Percentiles rank a stretch among this genome's conserved stretches.
These are phyloP conservation scores for Metschnikowia reukaufii DNA, from an alignment of 805 yeast species.

Conservation along the genomic window DNA sequence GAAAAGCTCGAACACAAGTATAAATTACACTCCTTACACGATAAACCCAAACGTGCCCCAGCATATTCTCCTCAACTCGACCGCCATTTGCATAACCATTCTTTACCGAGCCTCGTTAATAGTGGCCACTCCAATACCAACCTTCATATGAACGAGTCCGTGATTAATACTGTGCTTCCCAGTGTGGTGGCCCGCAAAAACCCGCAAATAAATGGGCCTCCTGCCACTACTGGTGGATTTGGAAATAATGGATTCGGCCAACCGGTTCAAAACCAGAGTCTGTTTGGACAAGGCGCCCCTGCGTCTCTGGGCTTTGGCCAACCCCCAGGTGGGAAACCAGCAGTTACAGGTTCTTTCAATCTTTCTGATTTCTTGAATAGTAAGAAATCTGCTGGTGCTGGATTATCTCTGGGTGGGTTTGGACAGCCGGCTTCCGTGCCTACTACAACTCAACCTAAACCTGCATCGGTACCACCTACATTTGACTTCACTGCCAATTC, in stretches of 20 bases:
- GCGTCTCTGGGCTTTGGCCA: neutral
- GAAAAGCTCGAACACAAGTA: slow-evolving; percentile 41
- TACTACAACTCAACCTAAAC: too few species aligned
- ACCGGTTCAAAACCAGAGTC: neutral
- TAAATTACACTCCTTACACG: slow-evolving; percentile 38
- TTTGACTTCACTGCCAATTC: slow-evolving; percentile 6
- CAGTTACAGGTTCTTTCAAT: slow-evolving; percentile 3
- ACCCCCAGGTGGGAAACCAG: neutral
- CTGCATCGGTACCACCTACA: neutral
- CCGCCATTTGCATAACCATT: slow-evolving; percentile 24
- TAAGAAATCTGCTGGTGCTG: slow-evolving; percentile 1
- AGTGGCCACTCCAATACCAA: slow-evolving; percentile 32
- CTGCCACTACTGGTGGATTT: too few species aligned
- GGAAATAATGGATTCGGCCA: too few species aligned
- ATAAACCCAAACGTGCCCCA: slow-evolving; percentile 39
- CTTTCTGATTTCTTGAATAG: slow-evolving; percentile 6
- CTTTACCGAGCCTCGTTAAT: slow-evolving; percentile 31
- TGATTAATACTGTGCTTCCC: neutral
- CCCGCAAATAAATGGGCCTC: too few species aligned
- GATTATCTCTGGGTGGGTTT: slow-evolving; percentile 1
- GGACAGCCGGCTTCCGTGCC: neutral
- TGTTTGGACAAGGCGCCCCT: neutral
- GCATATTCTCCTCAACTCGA: slow-evolving; percentile 35
- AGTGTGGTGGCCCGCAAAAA: too few species aligned
- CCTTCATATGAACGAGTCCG: slow-evolving; percentile 18